Percentiles rank a stretch among this genome's conserved stretches.
Conservation (phyloP, 768 basidiomycete genomes). For the Naganishia vishniacii region DNA sequence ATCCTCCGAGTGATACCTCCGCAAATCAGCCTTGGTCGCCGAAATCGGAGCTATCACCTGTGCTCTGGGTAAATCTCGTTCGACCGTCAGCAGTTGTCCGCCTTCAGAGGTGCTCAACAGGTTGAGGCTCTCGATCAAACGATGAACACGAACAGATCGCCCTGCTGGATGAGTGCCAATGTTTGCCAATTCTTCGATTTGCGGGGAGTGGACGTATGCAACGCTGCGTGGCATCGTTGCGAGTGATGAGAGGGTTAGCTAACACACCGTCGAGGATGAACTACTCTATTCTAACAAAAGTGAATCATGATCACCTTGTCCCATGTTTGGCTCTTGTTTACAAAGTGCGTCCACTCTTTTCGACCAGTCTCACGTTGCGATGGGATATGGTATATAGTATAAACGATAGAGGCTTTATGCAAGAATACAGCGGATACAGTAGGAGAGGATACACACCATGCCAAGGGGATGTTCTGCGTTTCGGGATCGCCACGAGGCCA, state of each 20-base stretch:
- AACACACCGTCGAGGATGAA: no score
- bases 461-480: no score
- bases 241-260: neutral
- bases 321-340: no score
- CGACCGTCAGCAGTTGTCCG: neutral
- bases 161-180: slow-evolving; percentile 26
- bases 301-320: no score
- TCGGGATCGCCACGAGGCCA: neutral
- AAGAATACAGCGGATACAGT: no score
- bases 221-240: slow-evolving; percentile 4
- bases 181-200: slow-evolving; percentile 10
- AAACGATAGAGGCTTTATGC: no score
- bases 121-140: slow-evolving; percentile 31
- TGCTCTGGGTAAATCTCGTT: slow-evolving; percentile 15
- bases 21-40: slow-evolving; percentile 59
- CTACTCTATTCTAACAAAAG: no score
- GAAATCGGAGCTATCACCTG: slow-evolving; percentile 56
- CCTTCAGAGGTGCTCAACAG: neutral
- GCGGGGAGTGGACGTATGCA: slow-evolving; percentile 18
- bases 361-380: no score
- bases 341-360: no score
- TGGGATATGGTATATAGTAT: no score
- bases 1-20: slow-evolving; percentile 63
- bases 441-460: no score
- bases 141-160: slow-evolving; percentile 40